Base-by-base conservation (phyloP, 805 yeast genomes). In the Wickerhamiella musiphila region DNA sequence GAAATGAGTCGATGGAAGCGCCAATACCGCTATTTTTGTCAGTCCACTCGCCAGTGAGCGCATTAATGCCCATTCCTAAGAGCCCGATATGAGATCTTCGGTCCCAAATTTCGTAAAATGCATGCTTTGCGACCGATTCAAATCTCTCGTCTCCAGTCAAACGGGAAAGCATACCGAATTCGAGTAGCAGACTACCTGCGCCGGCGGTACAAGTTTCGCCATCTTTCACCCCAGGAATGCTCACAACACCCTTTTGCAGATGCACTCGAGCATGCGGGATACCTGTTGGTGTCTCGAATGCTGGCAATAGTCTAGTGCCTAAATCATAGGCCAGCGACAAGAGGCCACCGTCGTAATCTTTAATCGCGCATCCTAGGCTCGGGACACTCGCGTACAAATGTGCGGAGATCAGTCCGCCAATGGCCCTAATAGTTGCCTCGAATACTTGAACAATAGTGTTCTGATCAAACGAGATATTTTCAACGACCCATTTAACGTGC, bases 1-100 rank as follows among this genome's bases (percentile, higher is more conserved):
- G 84, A 46, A 79, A 79, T 0, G 94, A 81, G 52, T 84, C 96
- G 11, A 81, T 68, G 2, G 93, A 77, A 0, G 95, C 95, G 2
- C 96, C 95, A 7, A 78, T 63, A 0, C 94, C 94, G 0, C 90
- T 69, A 25, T 71, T 53, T 0, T 63, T 49, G 35, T 75, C 75
- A 25, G 60, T 53, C 70, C 79, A 72, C 23, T 50, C 46, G 22
- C 71, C 69, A 0, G 60, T 53, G 1, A 59, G 45, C 1, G 84
- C 75, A 38, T 75, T 73, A 4, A 83, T 58, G 0, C 84, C 64
- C 79, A 78, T 76, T 2, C 94, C 93, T 10, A 86, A 45, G 18
- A 86, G 56, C 41, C 78, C 70, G 10, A 78, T 48, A 2, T 52
- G 44, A 34, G 78, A 66, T 37, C 84, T 58, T 2, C 71, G 57